phyloP scores from a whole-genome alignment of 2,329 filamentous ascomycete genomes.

The Neofusicoccum parvum region DNA sequence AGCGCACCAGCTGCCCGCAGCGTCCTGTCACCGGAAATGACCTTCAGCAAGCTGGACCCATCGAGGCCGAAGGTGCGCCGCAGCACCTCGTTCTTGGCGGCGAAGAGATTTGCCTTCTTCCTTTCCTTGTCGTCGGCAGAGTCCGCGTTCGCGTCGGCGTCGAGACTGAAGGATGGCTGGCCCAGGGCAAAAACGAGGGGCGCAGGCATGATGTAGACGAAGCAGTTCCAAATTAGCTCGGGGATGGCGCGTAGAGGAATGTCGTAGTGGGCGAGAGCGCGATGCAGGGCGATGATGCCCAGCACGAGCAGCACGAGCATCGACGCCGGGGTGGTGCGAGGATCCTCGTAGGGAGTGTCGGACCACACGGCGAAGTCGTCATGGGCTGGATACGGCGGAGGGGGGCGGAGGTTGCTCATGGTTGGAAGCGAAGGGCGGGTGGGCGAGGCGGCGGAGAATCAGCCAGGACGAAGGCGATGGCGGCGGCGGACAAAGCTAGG shows the following conservation, averaged over 20 bases:
- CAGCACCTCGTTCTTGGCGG: constrained; percentile 41
- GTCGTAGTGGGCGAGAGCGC: constrained; percentile 32
- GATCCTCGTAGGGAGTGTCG: background rate
- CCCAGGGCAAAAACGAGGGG: constrained; percentile 61
- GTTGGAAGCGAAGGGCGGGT: background rate
- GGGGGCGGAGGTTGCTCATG: constrained; percentile 17
- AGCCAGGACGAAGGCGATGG: constrained; percentile 20
- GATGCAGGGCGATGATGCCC: constrained; percentile 24
- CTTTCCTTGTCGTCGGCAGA: constrained; percentile 24
- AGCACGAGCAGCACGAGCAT: constrained; percentile 19
- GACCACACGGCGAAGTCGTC: constrained; percentile 16
- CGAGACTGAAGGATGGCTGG: constrained; percentile 25
- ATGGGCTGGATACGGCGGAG: background rate
- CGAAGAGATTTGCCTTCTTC: constrained; percentile 21
- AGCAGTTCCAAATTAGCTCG: constrained; percentile 61
- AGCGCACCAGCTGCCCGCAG: constrained; percentile 30
- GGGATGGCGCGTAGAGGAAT: constrained; percentile 36
- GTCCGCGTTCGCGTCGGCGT: constrained; percentile 9
- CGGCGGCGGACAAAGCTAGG: background rate
- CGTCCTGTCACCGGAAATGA: constrained; percentile 40
- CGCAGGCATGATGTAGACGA: constrained; percentile 61
- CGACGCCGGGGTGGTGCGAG: constrained; percentile 2
- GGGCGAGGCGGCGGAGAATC: background rate
- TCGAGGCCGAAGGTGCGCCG: constrained; percentile 42
- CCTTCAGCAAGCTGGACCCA: constrained; percentile 39